phyloP scores from a whole-genome alignment of 768 basidiomycete genomes.

The Lactarius deliciosus region DNA sequence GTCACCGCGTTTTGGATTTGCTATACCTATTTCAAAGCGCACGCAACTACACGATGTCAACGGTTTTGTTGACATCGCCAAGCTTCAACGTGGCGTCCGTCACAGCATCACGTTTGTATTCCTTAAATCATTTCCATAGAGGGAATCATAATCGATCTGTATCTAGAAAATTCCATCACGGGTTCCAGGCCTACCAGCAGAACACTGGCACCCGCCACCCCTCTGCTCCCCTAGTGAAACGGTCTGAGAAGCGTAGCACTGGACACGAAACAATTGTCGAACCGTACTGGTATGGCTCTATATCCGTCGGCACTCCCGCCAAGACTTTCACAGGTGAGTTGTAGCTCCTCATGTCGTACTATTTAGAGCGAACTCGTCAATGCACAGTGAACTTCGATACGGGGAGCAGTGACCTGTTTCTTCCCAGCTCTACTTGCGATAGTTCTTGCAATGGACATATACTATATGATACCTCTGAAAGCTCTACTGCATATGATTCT shows the following conservation, averaged over 20 bases:
- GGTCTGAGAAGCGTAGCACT: not conserved
- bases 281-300: slow-evolving; percentile 9
- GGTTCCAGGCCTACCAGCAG: slow-evolving; percentile 3
- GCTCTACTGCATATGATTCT: slow-evolving; percentile 30
- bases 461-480: not conserved
- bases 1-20: not conserved
- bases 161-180: slow-evolving; percentile 12
- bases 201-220: slow-evolving; percentile 4
- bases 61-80: not conserved
- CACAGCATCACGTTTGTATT: not conserved
- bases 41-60: too few species aligned
- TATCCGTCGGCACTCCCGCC: slow-evolving; percentile 21
- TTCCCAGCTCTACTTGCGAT: slow-evolving; percentile 37
- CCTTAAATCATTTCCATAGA: not conserved
- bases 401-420: slow-evolving; percentile 36
- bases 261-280: not conserved
- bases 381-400: slow-evolving; percentile 42
- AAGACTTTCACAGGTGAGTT: slow-evolving; percentile 7
- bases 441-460: slow-evolving; percentile 33
- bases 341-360: not conserved
- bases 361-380: not conserved
- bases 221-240: not conserved
- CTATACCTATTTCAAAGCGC: slow-evolving; percentile 16
- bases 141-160: too few species aligned
- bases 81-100: not conserved